Evolutionary conservation across 2,329 filamentous ascomycete species (phyloP), one percentile per base, ranked within the genome.

Genomic region (Talaromyces sp.): DNA sequence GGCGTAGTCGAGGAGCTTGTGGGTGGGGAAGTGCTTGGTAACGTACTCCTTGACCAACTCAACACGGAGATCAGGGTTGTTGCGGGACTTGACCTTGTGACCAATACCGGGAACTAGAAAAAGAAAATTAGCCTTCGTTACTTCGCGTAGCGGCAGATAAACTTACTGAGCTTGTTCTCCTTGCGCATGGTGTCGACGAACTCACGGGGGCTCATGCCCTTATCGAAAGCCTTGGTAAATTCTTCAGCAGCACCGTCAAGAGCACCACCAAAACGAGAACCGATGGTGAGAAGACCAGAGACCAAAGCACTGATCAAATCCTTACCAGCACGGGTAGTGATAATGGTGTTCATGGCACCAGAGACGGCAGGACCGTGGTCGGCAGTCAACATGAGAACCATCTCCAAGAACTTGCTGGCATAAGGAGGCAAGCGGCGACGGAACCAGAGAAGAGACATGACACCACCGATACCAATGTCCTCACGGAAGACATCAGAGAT

Each of bases 281-380:
- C 95, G 75, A 99, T 99, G 74, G 95, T 99, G 78, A 99, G 85
- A 63, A 99, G 91, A 92, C 95, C 95, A 74, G 91, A 91, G 65
- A 99, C 95, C 69, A 99, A 87, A 57, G 95, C 91, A 74, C 89
- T 93, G 85, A 99, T 98, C 72, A 99, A 85, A 79, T 99, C 95
- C 87, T 99, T 99, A 80, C 95, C 95, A 69, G 95, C 95, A 91
- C 95, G 92, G 67, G 95, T 99, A 69, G 95, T 99, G 80, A 99
- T 98, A 80, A 99, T 99, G 79, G 95, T 99, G 90, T 99, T 99
- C 95, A 99, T 99, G 81, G 95, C 95, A 87, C 95, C 95, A 73
- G 95, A 99, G 73, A 99, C 95, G 74, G 95, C 95, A 63, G 95
- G 95, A 82, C 95, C 95, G 89, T 99, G 95, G 78, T 99, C 95